Base-by-base conservation (phyloP, 257 asterid species). In the Scutellaria baicalensis region DNA sequence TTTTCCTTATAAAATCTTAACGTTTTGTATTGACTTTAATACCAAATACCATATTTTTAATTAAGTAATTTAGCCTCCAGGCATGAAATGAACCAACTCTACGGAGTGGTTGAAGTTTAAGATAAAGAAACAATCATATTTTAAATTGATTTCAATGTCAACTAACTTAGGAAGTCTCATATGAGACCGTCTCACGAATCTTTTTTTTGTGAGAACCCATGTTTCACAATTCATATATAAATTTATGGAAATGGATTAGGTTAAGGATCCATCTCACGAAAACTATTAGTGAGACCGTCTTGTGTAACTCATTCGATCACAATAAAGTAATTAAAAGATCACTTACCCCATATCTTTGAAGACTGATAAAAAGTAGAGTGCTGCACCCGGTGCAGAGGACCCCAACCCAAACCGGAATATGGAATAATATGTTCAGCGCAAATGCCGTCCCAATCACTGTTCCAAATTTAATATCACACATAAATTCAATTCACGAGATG, bases 381-480 rank as follows among this genome's bases (percentile, higher is more conserved):
- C 98, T 90, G 6, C 76, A 63, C 39, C 98, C 98, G 9, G 98
- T 93, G 68, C 85, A 81, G 48, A 93, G 88, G 18, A 93, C 98
- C 54, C 98, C 98, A 54, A 60, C 87, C 98, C 97, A 93, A 18
- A 93, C 86, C 3, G 96, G 98, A 31, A 93, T 77, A 27, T 84
- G 67, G 71, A 93, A 90, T 76, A 93, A 49, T 75, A 93, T 93
- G 61, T 93, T 93, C 0, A 93, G 84, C 13, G 91, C 98, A 81
- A 93, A 93, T 4, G 98, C 97, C 45, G 98, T 93, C 73, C 98
- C 98, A 14, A 93, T 93, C 51, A 93, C 98, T 93, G 82, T 66
- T 72, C 48, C 40, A 71, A 6, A 54, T 14, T 17, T n/a, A n/a
- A n/a, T n/a, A n/a, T n/a, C n/a, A n/a, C n/a, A 17, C 13, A 13